phyloP scores from a whole-genome alignment of 306 rosid genomes.

The Malus domestica region DNA sequence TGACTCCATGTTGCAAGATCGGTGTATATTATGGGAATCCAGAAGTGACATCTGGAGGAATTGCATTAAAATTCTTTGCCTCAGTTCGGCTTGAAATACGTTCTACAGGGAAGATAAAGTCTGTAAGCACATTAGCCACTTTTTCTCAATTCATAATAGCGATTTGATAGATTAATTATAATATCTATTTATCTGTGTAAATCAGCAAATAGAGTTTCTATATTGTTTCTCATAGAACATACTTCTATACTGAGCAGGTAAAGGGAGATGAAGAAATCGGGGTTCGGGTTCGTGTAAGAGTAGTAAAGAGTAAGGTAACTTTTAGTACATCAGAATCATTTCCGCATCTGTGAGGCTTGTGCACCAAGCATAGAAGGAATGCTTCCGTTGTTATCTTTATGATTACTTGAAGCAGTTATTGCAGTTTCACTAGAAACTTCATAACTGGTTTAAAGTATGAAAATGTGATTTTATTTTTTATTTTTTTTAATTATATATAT shows the following conservation, averaged over 20 bases:
- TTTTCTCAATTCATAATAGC: neutral
- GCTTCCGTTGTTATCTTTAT: neutral
- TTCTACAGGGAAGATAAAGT: slow-evolving; percentile 87
- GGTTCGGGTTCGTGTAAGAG: slow-evolving; percentile 84
- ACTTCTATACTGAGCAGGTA: slow-evolving; percentile 37
- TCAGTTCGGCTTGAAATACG: slow-evolving; percentile 94
- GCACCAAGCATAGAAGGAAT: neutral
- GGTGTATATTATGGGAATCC: slow-evolving; percentile 98
- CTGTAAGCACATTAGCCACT: slow-evolving; percentile 61
- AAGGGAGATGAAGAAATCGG: slow-evolving; percentile 99
- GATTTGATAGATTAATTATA: neutral
- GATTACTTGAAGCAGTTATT: neutral
- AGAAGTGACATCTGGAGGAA: slow-evolving; percentile 99
- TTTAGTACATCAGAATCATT: neutral
- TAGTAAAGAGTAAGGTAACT: slow-evolving; percentile 93
- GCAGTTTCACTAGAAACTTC: neutral
- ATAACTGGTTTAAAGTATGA: neutral
- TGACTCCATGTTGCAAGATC: slow-evolving; percentile 46
- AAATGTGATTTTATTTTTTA: neutral
- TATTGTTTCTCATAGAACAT: slow-evolving; percentile 17
- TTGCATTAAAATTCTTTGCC: slow-evolving; percentile 97
- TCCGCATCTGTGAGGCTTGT: neutral
- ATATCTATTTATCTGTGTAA: slow-evolving; percentile 7
- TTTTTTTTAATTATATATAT: too few relatives aligned
- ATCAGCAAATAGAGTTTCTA: slow-evolving; percentile 3